Evolutionary conservation across 306 rosid species (phyloP).

Genomic region (Acacia confusa): DNA sequence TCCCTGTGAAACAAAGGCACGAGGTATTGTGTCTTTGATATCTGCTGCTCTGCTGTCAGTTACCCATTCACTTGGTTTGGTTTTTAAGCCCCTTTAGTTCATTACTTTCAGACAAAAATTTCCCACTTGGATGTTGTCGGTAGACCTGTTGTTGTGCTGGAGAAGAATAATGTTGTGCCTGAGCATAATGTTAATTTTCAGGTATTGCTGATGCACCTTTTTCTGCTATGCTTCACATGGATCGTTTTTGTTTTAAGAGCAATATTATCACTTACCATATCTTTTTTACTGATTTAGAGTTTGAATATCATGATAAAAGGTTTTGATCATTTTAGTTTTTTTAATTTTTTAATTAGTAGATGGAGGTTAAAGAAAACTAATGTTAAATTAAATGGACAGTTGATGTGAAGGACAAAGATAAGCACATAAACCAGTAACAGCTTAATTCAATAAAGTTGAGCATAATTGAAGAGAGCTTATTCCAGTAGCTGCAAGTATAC

Average conservation of each 20-base stretch:
- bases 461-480: not conserved
- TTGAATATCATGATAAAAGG: slow-evolving; percentile 1
- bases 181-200: slow-evolving; percentile 92
- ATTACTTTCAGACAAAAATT: slow-evolving; percentile 73
- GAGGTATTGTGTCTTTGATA: slow-evolving; percentile 60
- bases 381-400: slow-evolving; percentile 22
- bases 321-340: not conserved
- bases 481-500: slow-evolving; percentile 10
- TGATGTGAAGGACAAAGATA: not conserved
- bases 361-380: not conserved
- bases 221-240: not conserved
- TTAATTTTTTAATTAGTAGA: not conserved
- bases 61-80: slow-evolving; percentile 27
- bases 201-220: slow-evolving; percentile 49
- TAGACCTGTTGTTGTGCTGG: slow-evolving; percentile 89
- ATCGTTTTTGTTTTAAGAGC: not conserved
- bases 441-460: no score
- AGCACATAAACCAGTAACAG: no score
- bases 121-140: slow-evolving; percentile 95
- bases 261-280: not conserved
- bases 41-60: slow-evolving; percentile 5
- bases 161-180: slow-evolving; percentile 83
- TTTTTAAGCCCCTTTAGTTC: slow-evolving; percentile 27
- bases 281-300: not conserved
- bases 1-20: slow-evolving; percentile 65